Evolutionary conservation across 768 basidiomycete genomes (phyloP).

Genomic region (Crepidotus variabilis): DNA sequence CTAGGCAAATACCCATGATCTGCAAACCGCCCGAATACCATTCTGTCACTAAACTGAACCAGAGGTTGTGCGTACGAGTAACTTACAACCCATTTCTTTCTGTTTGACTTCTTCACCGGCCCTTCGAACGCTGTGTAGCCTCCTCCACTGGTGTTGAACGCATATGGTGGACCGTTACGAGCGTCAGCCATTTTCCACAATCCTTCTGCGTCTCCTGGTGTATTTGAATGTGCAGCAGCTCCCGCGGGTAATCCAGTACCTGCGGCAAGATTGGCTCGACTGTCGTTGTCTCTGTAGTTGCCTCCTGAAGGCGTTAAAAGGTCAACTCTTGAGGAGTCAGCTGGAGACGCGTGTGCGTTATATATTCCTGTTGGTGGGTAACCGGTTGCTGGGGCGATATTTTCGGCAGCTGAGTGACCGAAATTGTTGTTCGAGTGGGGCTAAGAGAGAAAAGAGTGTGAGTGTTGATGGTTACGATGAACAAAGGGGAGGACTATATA

Average conservation of each 20-base stretch:
- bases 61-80: neutral
- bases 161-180: neutral
- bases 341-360: neutral
- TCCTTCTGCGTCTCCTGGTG: neutral
- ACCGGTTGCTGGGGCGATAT: neutral
- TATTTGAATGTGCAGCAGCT: neutral
- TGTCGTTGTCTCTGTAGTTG: neutral
- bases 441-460: neutral
- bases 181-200: neutral
- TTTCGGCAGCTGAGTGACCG: neutral
- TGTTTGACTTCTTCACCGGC: slow-evolving; percentile 15
- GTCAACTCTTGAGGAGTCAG: neutral
- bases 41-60: neutral
- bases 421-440: neutral
- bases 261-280: neutral
- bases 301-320: neutral
- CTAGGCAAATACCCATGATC: slow-evolving; percentile 45
- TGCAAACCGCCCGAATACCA: slow-evolving; percentile 20
- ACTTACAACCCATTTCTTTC: slow-evolving; percentile 24
- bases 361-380: neutral
- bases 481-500: neutral
- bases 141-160: slow-evolving; percentile 1
- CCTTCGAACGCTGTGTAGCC: slow-evolving; percentile 13
- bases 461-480: neutral
- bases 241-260: neutral